Conservation (phyloP, 1,139 yeast species). For the Neolecta irregularis region DNA sequence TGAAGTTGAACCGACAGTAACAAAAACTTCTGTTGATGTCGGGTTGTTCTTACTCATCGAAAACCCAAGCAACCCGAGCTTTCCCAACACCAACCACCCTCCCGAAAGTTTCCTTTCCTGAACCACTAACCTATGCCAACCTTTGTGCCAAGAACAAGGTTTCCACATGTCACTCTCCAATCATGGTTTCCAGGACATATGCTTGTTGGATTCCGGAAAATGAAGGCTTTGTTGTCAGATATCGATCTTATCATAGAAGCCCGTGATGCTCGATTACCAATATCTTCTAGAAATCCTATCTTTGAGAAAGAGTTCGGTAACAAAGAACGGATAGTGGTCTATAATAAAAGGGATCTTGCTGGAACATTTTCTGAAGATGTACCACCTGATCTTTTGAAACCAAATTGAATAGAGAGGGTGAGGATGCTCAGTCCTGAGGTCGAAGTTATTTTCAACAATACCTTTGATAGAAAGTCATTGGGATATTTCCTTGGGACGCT, state of each 20-base stretch:
- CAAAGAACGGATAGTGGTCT: slow-evolving; percentile 45
- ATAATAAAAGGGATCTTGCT: slow-evolving; percentile 47
- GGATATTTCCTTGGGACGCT: background rate
- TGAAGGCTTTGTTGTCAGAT: slow-evolving; percentile 61
- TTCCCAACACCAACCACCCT: too few species aligned
- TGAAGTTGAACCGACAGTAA: slow-evolving; percentile 78
- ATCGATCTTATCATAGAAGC: slow-evolving; percentile 70
- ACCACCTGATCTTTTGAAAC: slow-evolving; percentile 25
- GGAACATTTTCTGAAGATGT: slow-evolving; percentile 1
- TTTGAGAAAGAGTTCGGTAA: slow-evolving; percentile 51
- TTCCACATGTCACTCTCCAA: slow-evolving; percentile 57
- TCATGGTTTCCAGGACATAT: slow-evolving; percentile 91
- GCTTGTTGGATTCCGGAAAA: slow-evolving; percentile 54
- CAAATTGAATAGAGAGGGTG: background rate
- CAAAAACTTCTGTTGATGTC: too few species aligned
- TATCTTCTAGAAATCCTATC: slow-evolving; percentile 67
- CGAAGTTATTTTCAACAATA: background rate
- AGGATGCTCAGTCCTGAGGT: slow-evolving; percentile 18
- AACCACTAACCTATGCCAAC: too few species aligned
- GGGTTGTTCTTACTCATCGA: too few species aligned
- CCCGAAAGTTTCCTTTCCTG: too few species aligned
- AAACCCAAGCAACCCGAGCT: too few species aligned
- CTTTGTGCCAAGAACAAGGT: slow-evolving; percentile 24
- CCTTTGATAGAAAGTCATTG: background rate
- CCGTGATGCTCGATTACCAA: slow-evolving; percentile 79